These are phyloP conservation scores for Geotrichum macrosporum DNA, from an alignment of 1,139 yeast species.

Conservation along the genomic window DNA sequence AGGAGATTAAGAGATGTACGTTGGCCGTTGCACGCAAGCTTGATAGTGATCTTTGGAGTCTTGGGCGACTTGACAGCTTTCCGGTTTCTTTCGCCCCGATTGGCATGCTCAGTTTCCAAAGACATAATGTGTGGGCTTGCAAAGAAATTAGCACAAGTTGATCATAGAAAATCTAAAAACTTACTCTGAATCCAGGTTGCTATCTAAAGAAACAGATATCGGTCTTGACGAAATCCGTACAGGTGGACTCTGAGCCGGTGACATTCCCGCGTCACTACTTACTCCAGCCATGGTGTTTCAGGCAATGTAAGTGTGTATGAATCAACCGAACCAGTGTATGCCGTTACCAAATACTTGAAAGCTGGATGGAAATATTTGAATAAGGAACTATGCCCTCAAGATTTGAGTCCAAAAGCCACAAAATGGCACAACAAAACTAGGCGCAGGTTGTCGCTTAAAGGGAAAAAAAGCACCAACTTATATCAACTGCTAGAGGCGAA, in stretches of 20 bases:
- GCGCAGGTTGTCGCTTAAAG: too few relatives aligned
- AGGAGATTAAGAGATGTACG: not conserved
- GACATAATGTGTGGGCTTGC: too few relatives aligned
- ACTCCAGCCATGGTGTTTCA: slow-evolving; percentile 1
- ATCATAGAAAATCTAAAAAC: not conserved
- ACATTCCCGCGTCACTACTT: not conserved
- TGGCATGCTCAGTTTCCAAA: too few relatives aligned
- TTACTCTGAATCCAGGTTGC: slow-evolving; percentile 2
- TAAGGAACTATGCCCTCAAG: too few relatives aligned
- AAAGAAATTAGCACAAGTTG: too few relatives aligned
- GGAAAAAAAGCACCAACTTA: too few relatives aligned
- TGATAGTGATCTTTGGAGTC: not conserved
- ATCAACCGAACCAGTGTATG: too few relatives aligned
- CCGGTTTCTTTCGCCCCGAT: not conserved
- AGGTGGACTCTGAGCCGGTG: not conserved
- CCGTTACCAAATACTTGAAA: too few relatives aligned
- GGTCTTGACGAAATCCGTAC: not conserved
- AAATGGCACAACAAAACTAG: too few relatives aligned
- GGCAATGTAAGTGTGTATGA: not conserved
- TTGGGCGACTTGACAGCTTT: not conserved
- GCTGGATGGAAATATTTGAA: too few relatives aligned
- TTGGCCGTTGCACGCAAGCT: slow-evolving; percentile 1
- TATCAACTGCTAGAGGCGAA: too few relatives aligned
- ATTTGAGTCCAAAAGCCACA: too few relatives aligned
- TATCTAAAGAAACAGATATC: not conserved